A percentile compares a stretch with the other conserved stretches of the same genome.
Evolutionary conservation across 768 basidiomycete genomes (phyloP).

Genomic region (Paxillus involutus): DNA sequence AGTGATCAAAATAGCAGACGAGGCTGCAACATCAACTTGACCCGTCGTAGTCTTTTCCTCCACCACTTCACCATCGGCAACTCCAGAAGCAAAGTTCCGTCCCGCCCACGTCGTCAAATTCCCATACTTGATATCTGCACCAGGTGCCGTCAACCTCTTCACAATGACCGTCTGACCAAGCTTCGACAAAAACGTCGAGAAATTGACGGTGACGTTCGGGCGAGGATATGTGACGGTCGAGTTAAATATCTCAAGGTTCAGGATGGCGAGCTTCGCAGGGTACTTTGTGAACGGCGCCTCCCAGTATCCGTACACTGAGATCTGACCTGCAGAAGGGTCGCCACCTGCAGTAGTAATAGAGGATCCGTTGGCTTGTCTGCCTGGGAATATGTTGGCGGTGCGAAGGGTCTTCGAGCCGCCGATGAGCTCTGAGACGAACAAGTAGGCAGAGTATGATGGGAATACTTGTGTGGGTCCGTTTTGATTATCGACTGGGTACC

Average conservation of each 20-base stretch:
- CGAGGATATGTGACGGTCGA: constrained; percentile 42
- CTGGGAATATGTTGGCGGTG: constrained; percentile 51
- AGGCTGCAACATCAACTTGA: constrained; percentile 35
- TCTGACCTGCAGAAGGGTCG: constrained; percentile 45
- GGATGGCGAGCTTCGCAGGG: constrained; percentile 46
- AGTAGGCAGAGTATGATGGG: constrained; percentile 52
- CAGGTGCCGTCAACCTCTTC: constrained; percentile 45
- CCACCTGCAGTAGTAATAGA: constrained; percentile 51
- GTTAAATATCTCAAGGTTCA: constrained; percentile 54
- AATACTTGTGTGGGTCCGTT: constrained; percentile 53
- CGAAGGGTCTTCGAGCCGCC: constrained; percentile 42
- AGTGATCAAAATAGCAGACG: constrained; percentile 37
- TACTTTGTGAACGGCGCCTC: constrained; percentile 30
- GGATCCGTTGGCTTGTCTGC: constrained; percentile 51
- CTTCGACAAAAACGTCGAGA: constrained; percentile 39
- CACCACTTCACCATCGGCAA: constrained; percentile 35
- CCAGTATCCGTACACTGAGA: constrained; percentile 55
- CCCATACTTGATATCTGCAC: constrained; percentile 45
- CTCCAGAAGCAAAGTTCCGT: constrained; percentile 42
- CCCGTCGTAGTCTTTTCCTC: constrained; percentile 40
- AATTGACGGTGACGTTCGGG: constrained; percentile 45
- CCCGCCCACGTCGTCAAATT: constrained; percentile 52
- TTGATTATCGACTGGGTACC: constrained; percentile 48
- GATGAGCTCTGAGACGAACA: constrained; percentile 50
- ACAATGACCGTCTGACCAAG: constrained; percentile 32